Percentiles rank a stretch among this genome's conserved stretches.
phyloP scores from a whole-genome alignment of 1,284 basidiomycete species.

The Ganoderma multipileum region DNA sequence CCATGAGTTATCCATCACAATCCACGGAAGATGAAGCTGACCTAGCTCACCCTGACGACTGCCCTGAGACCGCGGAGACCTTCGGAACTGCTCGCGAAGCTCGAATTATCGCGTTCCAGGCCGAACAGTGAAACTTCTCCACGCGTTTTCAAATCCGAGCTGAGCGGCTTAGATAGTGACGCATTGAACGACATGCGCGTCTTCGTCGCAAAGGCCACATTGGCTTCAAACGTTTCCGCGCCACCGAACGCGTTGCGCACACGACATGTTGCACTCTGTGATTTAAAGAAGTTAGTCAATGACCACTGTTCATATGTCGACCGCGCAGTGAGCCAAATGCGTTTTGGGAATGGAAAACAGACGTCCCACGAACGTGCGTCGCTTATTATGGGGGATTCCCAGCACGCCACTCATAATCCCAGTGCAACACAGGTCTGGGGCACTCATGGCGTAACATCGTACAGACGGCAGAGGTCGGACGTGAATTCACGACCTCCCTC shows the following conservation, averaged over 20 bases:
- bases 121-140: slow-evolving; percentile 70
- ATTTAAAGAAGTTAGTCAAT: neutral
- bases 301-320: neutral
- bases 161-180: slow-evolving; percentile 63
- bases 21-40: slow-evolving; percentile 38
- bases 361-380: neutral
- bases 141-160: slow-evolving; percentile 62
- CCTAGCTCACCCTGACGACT: slow-evolving; percentile 66
- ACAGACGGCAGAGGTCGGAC: neutral
- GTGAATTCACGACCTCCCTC: neutral
- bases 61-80: slow-evolving; percentile 70
- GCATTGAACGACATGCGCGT: slow-evolving; percentile 87
- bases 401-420: neutral
- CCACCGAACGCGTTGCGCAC: slow-evolving; percentile 92
- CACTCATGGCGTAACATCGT: neutral
- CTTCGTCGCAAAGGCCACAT: slow-evolving; percentile 86
- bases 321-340: neutral
- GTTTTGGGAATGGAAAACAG: neutral
- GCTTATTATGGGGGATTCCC: neutral
- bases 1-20: slow-evolving; percentile 34
- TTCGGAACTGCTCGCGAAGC: slow-evolving; percentile 76
- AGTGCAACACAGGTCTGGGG: neutral
- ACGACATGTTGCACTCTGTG: slow-evolving; percentile 79
- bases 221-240: slow-evolving; percentile 89
- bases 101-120: slow-evolving; percentile 72